These are phyloP conservation scores for Salicornia ramosissima DNA, from an alignment of 148 eudicot species.

Conservation along the genomic window DNA sequence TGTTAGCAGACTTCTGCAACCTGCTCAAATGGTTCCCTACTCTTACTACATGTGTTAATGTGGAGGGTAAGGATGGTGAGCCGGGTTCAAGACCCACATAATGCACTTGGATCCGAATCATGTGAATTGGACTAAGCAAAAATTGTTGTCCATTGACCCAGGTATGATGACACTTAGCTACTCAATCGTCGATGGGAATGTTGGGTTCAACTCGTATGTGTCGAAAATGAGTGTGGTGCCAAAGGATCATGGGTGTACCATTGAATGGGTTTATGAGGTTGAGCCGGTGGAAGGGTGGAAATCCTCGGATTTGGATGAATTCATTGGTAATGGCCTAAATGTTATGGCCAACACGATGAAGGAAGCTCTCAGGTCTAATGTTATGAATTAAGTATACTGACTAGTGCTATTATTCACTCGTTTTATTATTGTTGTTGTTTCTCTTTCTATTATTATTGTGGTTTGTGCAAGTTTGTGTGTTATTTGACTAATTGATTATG, in stretches of 20 bases:
- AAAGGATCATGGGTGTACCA: constrained; percentile 23
- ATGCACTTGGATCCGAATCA: constrained; percentile 5
- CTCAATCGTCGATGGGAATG: constrained; percentile 40
- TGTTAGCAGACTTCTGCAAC: constrained; percentile 34
- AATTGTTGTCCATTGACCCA: constrained; percentile 27
- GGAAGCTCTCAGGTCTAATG: constrained; percentile 21
- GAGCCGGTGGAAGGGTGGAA: constrained; percentile 39
- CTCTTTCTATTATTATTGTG: neutral
- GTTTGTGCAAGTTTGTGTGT: no score
- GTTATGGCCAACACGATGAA: constrained; percentile 36
- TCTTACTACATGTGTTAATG: constrained; percentile 20
- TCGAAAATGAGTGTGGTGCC: constrained; percentile 27
- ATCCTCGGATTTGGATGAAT: constrained; percentile 26
- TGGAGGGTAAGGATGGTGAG: constrained; percentile 27
- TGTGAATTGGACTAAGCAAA: constrained; percentile 41
- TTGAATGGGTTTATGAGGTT: constrained; percentile 40
- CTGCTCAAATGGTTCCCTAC: constrained; percentile 41
- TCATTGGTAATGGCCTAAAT: constrained; percentile 31
- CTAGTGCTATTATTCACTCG: neutral
- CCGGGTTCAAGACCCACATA: constrained; percentile 32
- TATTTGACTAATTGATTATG: neutral
- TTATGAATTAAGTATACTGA: neutral
- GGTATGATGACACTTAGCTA: constrained; percentile 25
- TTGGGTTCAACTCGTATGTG: constrained; percentile 36
- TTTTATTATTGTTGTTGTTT: neutral